These are phyloP conservation scores for Ustilago tritici DNA, from an alignment of 1,284 basidiomycete genomes.

Conservation along the genomic window DNA sequence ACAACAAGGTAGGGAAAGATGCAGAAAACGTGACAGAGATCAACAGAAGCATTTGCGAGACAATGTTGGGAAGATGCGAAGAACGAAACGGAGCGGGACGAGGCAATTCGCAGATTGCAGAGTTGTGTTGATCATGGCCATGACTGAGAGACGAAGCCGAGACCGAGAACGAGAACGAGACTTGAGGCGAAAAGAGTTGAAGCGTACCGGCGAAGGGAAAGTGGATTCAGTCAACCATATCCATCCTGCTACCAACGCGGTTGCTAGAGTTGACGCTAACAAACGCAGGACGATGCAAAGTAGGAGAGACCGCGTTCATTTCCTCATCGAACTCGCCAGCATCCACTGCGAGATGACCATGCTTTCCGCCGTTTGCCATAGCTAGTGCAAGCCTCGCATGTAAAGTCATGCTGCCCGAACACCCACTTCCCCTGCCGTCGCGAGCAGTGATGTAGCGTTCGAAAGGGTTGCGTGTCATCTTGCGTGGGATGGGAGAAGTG, in stretches of 20 bases:
- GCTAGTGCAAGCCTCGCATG: constrained; percentile 18
- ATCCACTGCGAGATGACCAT: background rate
- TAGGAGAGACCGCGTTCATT: background rate
- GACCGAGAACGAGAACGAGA: background rate
- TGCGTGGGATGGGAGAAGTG: constrained; percentile 46
- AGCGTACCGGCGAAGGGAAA: background rate
- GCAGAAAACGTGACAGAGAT: background rate
- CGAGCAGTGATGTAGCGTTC: constrained; percentile 31
- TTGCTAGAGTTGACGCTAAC: constrained; percentile 9
- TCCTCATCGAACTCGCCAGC: constrained; percentile 9
- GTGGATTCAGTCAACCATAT: constrained; percentile 15
- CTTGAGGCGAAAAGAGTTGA: background rate
- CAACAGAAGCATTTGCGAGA: too few relatives aligned
- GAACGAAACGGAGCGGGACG: constrained; percentile 3
- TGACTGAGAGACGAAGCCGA: background rate
- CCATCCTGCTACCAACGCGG: constrained; percentile 17
- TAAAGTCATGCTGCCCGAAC: constrained; percentile 9
- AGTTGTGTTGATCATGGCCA: background rate
- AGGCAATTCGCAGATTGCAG: background rate
- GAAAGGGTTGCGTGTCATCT: constrained; percentile 51
- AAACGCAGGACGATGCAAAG: constrained; percentile 6
- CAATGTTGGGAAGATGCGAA: background rate
- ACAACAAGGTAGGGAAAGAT: background rate
- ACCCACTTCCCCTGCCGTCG: background rate
- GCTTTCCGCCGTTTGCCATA: constrained; percentile 3